A percentile compares a stretch with the other conserved stretches of the same genome.
phyloP scores from a whole-genome alignment of 2,329 filamentous ascomycete species.

The Nemania sp. region DNA sequence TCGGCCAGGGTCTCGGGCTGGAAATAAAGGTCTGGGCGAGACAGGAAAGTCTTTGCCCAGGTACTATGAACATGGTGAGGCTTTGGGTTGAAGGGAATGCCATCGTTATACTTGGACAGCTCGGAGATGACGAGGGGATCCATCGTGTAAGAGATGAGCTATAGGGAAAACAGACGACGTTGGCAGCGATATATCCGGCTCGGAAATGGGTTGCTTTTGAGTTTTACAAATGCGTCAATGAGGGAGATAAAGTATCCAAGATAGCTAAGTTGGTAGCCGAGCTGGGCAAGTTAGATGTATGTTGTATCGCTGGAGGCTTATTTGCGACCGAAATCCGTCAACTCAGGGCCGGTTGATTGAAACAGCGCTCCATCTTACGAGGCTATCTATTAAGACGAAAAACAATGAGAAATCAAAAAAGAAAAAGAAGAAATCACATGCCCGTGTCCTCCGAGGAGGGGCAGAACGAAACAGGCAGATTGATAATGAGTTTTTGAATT shows the following conservation, averaged over 20 bases:
- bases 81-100: conserved; percentile 75
- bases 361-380: neutral
- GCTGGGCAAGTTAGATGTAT: neutral
- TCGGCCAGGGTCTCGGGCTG: conserved; percentile 79
- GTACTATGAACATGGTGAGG: conserved; percentile 80
- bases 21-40: conserved; percentile 87
- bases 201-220: neutral
- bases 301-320: neutral
- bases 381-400: no score
- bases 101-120: conserved; percentile 35
- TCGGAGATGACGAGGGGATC: conserved; percentile 36
- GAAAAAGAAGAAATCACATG: neutral
- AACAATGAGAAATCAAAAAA: neutral
- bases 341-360: neutral
- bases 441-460: neutral
- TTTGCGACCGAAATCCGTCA: no score
- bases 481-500: neutral
- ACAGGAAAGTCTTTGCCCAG: conserved; percentile 93
- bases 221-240: neutral
- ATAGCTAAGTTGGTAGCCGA: no score
- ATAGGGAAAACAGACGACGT: neutral
- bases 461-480: conserved; percentile 2
- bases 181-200: neutral
- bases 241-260: neutral
- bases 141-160: conserved; percentile 29